A percentile compares a stretch with the other conserved stretches of the same genome.
Conservation (phyloP, 2,329 filamentous ascomycete genomes). For the Microsporum audouinii region DNA sequence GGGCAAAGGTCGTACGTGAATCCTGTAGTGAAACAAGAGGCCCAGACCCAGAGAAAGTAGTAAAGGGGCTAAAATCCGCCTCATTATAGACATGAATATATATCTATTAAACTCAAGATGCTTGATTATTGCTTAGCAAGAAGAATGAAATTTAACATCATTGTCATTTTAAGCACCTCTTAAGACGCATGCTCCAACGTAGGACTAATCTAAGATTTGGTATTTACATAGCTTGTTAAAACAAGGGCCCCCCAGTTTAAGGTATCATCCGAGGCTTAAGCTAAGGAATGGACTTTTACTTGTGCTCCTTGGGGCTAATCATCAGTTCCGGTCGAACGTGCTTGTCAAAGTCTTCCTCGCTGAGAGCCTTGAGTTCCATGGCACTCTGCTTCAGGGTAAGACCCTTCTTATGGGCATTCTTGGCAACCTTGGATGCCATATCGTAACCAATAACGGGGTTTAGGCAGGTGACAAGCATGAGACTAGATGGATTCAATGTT, state of each 20-base stretch:
- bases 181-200: not conserved
- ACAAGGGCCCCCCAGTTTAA: not conserved
- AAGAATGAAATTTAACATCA: not conserved
- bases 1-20: not conserved
- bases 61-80: not conserved
- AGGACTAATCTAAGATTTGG: not conserved
- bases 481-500: constrained; percentile 38
- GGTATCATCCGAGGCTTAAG: not conserved
- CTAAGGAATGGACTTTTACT: constrained; percentile 27
- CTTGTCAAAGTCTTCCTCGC: constrained; percentile 77
- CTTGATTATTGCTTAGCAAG: not conserved
- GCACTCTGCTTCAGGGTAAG: constrained; percentile 86
- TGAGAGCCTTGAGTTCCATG: constrained; percentile 82
- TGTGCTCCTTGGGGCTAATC: constrained; percentile 67
- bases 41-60: not conserved
- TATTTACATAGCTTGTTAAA: not conserved
- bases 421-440: constrained; percentile 92
- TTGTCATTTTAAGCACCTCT: not conserved
- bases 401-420: constrained; percentile 98
- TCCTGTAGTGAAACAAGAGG: not conserved
- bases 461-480: constrained; percentile 96
- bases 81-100: not conserved
- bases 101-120: not conserved
- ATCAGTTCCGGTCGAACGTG: constrained; percentile 90
- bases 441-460: constrained; percentile 97